phyloP scores from a whole-genome alignment of 2,329 filamentous ascomycete species.

The Thelonectria blattea region DNA sequence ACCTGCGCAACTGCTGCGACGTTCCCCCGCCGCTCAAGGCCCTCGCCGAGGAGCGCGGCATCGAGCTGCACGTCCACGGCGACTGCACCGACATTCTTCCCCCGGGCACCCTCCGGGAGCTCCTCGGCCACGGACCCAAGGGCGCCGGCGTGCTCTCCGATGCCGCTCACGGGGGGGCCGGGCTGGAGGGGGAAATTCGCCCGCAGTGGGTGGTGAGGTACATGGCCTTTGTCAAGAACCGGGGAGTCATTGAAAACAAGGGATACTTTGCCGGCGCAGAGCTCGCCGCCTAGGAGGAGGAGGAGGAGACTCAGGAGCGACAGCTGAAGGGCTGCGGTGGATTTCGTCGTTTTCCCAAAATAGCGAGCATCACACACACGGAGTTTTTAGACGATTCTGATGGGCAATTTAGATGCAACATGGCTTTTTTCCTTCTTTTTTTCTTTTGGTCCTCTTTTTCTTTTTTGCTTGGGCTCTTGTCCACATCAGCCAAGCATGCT shows the following conservation, averaged over 20 bases:
- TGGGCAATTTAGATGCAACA: conserved; percentile 36
- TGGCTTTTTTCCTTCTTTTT: conserved; percentile 23
- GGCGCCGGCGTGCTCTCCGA: conserved; percentile 80
- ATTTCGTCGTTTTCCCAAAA: conserved; percentile 33
- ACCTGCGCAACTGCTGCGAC: conserved; percentile 92
- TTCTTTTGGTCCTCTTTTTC: conserved; percentile 7
- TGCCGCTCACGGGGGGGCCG: conserved; percentile 54
- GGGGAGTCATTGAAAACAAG: conserved; percentile 97
- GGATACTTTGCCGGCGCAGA: conserved; percentile 93
- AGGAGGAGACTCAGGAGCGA: not conserved
- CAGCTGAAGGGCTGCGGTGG: conserved; percentile 11
- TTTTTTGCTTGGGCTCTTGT: conserved; percentile 2
- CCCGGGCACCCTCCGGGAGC: conserved; percentile 80
- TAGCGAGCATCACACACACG: conserved; percentile 44
- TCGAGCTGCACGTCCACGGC: conserved; percentile 91
- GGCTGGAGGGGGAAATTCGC: conserved; percentile 76
- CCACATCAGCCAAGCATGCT: conserved; percentile 83
- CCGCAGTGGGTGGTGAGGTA: conserved; percentile 98
- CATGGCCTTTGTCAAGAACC: conserved; percentile 90
- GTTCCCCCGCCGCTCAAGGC: conserved; percentile 86
- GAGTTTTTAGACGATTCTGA: conserved; percentile 36
- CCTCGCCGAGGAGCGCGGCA: conserved; percentile 81
- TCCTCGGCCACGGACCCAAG: conserved; percentile 74
- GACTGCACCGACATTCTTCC: conserved; percentile 94
- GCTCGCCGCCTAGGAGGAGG: conserved; percentile 51